Evolutionary conservation across 352 stramenopile genomes (phyloP).

Genomic region (Phytophthora palmivora): DNA sequence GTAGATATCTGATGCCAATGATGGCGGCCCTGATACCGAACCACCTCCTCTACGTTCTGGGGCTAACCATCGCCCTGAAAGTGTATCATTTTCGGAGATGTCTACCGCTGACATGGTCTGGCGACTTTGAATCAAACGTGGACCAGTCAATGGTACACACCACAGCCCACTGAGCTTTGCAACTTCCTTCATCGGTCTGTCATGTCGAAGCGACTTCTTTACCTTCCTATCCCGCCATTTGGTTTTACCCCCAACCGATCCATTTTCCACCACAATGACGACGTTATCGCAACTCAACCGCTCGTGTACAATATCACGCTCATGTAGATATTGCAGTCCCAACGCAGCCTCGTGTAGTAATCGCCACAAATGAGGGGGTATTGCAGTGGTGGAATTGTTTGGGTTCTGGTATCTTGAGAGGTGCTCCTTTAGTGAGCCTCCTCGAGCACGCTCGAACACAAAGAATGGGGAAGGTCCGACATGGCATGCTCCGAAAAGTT

Average conservation of each 20-base stretch:
- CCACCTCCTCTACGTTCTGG: conserved; percentile 17
- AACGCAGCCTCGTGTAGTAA: conserved; percentile 31
- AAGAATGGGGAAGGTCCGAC: conserved; percentile 29
- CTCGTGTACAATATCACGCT: conserved; percentile 41
- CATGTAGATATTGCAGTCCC: conserved; percentile 44
- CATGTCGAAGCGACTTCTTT: not conserved
- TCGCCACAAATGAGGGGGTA: conserved; percentile 21
- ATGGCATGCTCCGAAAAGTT: conserved; percentile 41
- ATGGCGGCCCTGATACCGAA: conserved; percentile 15
- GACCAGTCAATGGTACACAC: conserved; percentile 14
- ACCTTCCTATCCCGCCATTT: conserved; percentile 1
- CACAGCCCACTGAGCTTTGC: conserved; percentile 33
- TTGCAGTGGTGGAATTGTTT: not conserved
- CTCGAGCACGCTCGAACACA: conserved; percentile 27
- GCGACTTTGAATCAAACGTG: not conserved
- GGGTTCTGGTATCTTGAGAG: conserved; percentile 1
- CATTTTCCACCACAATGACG: conserved; percentile 32
- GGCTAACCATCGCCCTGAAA: conserved; percentile 1
- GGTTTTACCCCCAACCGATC: not conserved
- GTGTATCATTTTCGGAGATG: not conserved
- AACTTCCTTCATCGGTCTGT: conserved; percentile 13
- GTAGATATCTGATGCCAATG: conserved; percentile 38
- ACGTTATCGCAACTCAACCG: conserved; percentile 29
- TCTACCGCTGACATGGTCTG: not conserved
- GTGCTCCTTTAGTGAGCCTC: conserved; percentile 25